Conservation (phyloP, 2,329 filamentous ascomycete genomes). For the Lachnellula occidentalis region DNA sequence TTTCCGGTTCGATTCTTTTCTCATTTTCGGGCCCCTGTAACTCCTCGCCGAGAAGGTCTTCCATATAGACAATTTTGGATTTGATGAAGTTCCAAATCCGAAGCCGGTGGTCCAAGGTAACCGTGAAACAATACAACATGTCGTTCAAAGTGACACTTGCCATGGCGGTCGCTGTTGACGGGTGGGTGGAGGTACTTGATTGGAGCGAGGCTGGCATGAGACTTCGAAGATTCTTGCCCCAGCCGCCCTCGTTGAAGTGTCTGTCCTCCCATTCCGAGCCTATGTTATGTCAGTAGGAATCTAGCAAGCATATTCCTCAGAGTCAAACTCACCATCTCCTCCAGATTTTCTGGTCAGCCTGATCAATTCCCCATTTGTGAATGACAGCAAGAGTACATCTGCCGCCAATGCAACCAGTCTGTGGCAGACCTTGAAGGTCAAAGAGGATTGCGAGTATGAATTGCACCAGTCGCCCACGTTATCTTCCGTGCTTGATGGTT, state of each 20-base stretch:
- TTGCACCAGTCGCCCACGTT: constrained; percentile 74
- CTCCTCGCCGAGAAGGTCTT: constrained; percentile 69
- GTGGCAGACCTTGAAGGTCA: constrained; percentile 75
- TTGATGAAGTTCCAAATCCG: constrained; percentile 85
- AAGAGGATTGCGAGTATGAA: constrained; percentile 63
- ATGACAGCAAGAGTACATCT: constrained; percentile 70
- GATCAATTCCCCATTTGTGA: constrained; percentile 73
- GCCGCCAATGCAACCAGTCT: constrained; percentile 70
- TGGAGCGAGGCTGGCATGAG: constrained; percentile 55
- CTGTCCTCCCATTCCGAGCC: constrained; percentile 59
- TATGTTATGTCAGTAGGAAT: constrained; percentile 14
- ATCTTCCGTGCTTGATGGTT: constrained; percentile 62
- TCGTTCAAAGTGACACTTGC: constrained; percentile 42
- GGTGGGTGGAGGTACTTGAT: constrained; percentile 60
- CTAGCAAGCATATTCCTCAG: background rate
- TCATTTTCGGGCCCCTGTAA: constrained; percentile 61
- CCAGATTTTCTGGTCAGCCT: constrained; percentile 57
- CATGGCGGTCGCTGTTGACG: constrained; percentile 61
- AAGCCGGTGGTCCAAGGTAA: constrained; percentile 83
- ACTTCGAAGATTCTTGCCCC: constrained; percentile 61
- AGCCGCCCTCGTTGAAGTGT: constrained; percentile 68
- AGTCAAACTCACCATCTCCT: constrained; percentile 39
- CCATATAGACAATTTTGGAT: constrained; percentile 69
- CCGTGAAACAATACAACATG: constrained; percentile 62
- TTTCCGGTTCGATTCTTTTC: constrained; percentile 77